Evolutionary conservation across 306 rosid species (phyloP), one percentile per base, ranked within the genome.

Genomic region (Quercus berberidifolia): DNA sequence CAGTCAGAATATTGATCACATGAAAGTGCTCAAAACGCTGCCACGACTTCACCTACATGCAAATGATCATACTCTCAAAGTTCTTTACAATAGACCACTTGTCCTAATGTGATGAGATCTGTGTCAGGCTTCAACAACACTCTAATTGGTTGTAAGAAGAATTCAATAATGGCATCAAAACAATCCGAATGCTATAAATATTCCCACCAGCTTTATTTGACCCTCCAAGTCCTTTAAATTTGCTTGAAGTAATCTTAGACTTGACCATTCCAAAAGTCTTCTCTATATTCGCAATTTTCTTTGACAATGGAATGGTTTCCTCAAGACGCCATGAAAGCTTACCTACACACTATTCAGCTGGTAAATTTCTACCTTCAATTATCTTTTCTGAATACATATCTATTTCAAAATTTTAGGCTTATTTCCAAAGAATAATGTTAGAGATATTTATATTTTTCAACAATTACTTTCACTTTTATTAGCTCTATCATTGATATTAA

Each of bases 271-370:
- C 11, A 26, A 21, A 2, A 20, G 26, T 57, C 28, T 6, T 57
- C 63, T 20, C 28, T 3, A 21, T 58, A 20, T 58, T 20, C 9
- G 64, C 31, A 25, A 5, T 3, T 63, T 63, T 28, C 41, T 46
- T 38, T 63, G 18, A 14, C 74, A 7, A 77, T 77, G 82, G 85
- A 38, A 4, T 77, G 85, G 82, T 73, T 60, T 77, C 82, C 82
- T 72, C 76, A 82, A 26, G 56, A 35, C 49, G 85, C 79, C 31
- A 55, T 82, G 85, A 49, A 77, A 64, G 85, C 82, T 67, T 82
- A 82, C 55, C 58, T 82, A 1, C 74, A 77, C 43, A 82, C 85
- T 73, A 74, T 77, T 71, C 78, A 64, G 14, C 70, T 72, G 85
- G 75, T 82, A 41, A 43, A 35, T 51, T 31, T 15, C 70, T 59